These are phyloP conservation scores for Salvia sclarea DNA, from an alignment of 305 asterid species.

Conservation along the genomic window DNA sequence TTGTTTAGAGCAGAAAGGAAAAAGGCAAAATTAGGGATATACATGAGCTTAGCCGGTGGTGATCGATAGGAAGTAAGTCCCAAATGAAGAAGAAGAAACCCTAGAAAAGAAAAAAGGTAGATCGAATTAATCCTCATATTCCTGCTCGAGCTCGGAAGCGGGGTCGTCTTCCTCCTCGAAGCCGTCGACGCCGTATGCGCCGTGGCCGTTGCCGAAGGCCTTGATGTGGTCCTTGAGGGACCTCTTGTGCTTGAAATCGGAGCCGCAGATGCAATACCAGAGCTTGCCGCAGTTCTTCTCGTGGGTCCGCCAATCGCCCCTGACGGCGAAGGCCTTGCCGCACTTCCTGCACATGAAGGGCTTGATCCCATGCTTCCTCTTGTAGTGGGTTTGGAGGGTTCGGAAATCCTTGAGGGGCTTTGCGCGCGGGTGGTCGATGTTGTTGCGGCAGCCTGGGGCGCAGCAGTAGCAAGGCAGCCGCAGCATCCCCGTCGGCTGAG, in stretches of 20 bases:
- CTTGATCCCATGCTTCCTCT: constrained; percentile 85
- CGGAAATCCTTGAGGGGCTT: constrained; percentile 86
- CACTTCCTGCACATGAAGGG: constrained; percentile 89
- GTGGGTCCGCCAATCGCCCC: constrained; percentile 93
- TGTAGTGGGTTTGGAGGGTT: constrained; percentile 91
- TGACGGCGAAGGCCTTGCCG: constrained; percentile 82
- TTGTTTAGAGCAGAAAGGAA: not conserved
- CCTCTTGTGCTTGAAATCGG: constrained; percentile 86
- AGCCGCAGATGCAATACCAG: constrained; percentile 86
- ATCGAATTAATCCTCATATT: constrained; percentile 37
- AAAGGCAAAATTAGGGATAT: not conserved
- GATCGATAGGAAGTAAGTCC: not conserved
- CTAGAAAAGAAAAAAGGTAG: not conserved
- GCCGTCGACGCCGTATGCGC: constrained; percentile 50
- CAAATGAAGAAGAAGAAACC: not conserved
- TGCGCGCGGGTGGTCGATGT: constrained; percentile 85
- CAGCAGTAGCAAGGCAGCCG: constrained; percentile 90
- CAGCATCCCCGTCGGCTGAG: constrained; percentile 90
- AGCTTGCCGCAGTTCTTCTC: constrained; percentile 91
- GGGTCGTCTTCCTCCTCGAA: constrained; percentile 83
- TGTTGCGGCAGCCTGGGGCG: constrained; percentile 77
- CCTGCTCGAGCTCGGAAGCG: constrained; percentile 78
- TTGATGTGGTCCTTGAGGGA: constrained; percentile 82
- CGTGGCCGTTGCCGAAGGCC: constrained; percentile 87
- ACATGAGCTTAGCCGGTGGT: not conserved